Conservation (phyloP, 192 early-diverging fungal genomes). For the Thoreauomyces humboldtii region DNA sequence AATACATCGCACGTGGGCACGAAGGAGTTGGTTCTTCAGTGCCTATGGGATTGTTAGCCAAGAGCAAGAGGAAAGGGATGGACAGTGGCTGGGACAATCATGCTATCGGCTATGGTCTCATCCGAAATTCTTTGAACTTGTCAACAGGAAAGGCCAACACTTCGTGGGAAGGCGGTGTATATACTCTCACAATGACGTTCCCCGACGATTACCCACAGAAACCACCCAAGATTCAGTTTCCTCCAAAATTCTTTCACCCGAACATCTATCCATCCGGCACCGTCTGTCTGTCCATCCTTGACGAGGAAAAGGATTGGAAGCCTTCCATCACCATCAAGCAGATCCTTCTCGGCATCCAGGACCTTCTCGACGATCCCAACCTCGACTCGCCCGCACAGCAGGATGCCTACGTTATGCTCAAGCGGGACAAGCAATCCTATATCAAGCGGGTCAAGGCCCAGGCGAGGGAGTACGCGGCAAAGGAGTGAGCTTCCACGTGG, state of each 20-base stretch:
- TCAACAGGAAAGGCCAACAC: conserved; percentile 45
- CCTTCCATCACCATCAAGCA: conserved; percentile 92
- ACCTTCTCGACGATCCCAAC: conserved; percentile 89
- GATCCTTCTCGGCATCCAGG: conserved; percentile 90
- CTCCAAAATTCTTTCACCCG: conserved; percentile 50
- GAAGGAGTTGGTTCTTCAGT: not conserved
- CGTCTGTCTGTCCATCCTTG: conserved; percentile 94
- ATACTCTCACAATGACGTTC: conserved; percentile 78
- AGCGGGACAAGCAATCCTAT: conserved; percentile 51
- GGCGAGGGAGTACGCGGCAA: conserved; percentile 24
- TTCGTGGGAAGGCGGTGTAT: conserved; percentile 85
- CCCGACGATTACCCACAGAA: conserved; percentile 87
- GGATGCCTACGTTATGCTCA: conserved; percentile 78
- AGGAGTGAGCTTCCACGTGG: no score
- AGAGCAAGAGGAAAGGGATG: no score
- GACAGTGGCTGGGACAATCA: no score
- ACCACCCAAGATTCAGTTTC: conserved; percentile 75
- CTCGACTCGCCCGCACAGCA: conserved; percentile 83
- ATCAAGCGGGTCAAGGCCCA: conserved; percentile 21
- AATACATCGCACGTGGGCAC: not conserved
- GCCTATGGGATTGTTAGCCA: no score
- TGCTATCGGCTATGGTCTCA: no score
- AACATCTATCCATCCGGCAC: conserved; percentile 98
- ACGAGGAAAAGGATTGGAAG: conserved; percentile 83
- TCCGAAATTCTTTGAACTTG: no score